Conservation (phyloP, 805 yeast species). For the Candida loeiensis region DNA sequence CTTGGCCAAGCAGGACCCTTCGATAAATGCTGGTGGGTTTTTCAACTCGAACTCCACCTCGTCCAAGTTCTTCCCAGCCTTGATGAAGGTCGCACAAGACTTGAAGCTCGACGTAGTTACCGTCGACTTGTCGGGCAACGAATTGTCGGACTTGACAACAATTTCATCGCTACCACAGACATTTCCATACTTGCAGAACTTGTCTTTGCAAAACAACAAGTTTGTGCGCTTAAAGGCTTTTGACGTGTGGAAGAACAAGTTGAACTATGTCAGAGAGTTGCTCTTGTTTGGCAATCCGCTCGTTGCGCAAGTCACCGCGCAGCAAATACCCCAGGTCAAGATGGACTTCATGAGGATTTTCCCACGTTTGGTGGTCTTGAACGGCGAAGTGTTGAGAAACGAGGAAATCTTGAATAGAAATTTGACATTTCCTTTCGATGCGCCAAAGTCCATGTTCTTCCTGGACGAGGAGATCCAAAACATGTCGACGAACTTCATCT, state of each 20-base stretch:
- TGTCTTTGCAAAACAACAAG: conserved; percentile 76
- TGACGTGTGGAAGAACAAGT: conserved; percentile 75
- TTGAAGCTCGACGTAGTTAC: conserved; percentile 58
- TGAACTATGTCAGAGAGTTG: conserved; percentile 69
- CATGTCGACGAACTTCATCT: conserved; percentile 70
- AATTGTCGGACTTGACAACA: conserved; percentile 54
- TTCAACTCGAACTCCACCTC: conserved; percentile 58
- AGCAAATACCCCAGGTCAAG: conserved; percentile 42
- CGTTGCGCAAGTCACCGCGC: conserved; percentile 23
- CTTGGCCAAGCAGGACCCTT: conserved; percentile 60
- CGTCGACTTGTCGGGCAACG: conserved; percentile 61
- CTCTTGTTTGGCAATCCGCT: conserved; percentile 79
- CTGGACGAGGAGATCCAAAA: conserved; percentile 70
- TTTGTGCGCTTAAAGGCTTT: conserved; percentile 56
- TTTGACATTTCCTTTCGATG: conserved; percentile 52
- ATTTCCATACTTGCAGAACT: conserved; percentile 72
- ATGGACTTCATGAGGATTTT: conserved; percentile 65
- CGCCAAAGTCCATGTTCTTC: conserved; percentile 68
- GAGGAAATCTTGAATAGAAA: conserved; percentile 55
- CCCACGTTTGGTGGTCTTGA: conserved; percentile 76
- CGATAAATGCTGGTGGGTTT: conserved; percentile 57
- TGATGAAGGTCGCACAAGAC: conserved; percentile 73
- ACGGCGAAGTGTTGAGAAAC: conserved; percentile 75
- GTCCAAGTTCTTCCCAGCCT: conserved; percentile 84
- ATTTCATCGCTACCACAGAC: conserved; percentile 65